Evolutionary conservation across 1,284 basidiomycete genomes (phyloP), one percentile per base, ranked within the genome.

Genomic region (Veloboletus limbatus): DNA sequence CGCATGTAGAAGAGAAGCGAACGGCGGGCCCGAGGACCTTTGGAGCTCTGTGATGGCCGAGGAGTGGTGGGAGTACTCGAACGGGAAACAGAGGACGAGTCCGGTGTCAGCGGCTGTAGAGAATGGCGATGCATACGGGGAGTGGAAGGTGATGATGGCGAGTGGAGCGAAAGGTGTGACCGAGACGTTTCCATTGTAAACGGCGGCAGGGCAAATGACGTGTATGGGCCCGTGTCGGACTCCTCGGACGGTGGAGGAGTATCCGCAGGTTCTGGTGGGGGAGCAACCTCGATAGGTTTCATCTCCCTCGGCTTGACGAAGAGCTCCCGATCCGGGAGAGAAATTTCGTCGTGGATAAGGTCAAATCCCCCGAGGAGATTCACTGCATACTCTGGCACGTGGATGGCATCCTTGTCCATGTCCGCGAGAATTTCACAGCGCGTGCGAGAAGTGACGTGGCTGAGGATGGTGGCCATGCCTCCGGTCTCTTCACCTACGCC

Each of bases 1-100:
- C 60, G 63, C 59, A 62, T 64, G 43, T 66, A 64, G 47, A 62
- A 67, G 27, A 62, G 47, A n/a, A 62, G 55, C 1, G 60, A 62
- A 21, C 58, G 58, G 6, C 59, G 56, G 8, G 49, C 21, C 28
- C 60, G 65, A 36, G 57, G 57, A 21, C 59, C 49, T n/a, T 55
- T 51, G 40, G 56, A 59, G 39, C 17, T 52, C 28, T 63, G 53
- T 20, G 63, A 63, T 21, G 60, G 48, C 34, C 54, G 56, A 43
- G 58, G 54, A 2, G 56, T 63, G 18, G 65, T 65, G 5, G 61
- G 63, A 10, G 51, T 67, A 17, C 60, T 67, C 40, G 59, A 60
- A 48, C 55, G 63, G 37, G 65, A 67, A 44, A 62, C 43, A 3
- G 65, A 62, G 6, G 60, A 62, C 26, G 65, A 60, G 36, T 65